Evolutionary conservation across 176 grass and related monocot genomes (phyloP), one percentile per base, ranked within the genome.

Genomic region (Dactylis glomerata): DNA sequence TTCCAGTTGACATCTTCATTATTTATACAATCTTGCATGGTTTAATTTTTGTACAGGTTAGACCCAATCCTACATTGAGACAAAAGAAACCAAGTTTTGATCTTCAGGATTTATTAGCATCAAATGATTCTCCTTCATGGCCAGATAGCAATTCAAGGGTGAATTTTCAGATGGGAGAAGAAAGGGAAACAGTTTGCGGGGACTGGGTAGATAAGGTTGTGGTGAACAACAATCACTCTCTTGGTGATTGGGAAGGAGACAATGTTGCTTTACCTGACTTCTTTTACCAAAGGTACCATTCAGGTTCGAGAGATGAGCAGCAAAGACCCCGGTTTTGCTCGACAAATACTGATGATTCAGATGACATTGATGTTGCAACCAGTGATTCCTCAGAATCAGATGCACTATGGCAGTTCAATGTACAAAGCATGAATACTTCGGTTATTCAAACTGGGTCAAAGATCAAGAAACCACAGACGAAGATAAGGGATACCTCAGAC

Each of bases 301-400:
- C 92, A n/a, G 88, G 83, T 46, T 79, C 68, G 44, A 87, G 77
- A 36, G 89, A 93, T 64, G 77, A 89, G 26, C 85, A 91, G 77
- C 90, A 87, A 90, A 84, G 86, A 83, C 82, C 86, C 59, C 80
- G 59, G n/a, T 96, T 95, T 72, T 96, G 92, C 49, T 93, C 88
- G 78, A 85, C 77, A 33, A 90, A 92, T 82, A 94, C 93, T 13
- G 96, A 99, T 69, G 96, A 94, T 68, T 96, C 93, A 5, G 96
- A 99, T 89, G 96, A 99, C 66, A 83, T 96, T 76, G 96, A 98
- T 78, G 87, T 99, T 82, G 96, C 93, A 72, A 99, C 96, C 32
- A 99, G 96, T 77, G 96, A 99, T 92, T 99, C 96, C 67, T 99
- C 96, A 46, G 96, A 99, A 93, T 92, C 93, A 83, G 96, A 99